These are phyloP conservation scores for Pseudozyma hubeiensis DNA, from an alignment of 1,284 basidiomycete genomes.

Conservation along the genomic window DNA sequence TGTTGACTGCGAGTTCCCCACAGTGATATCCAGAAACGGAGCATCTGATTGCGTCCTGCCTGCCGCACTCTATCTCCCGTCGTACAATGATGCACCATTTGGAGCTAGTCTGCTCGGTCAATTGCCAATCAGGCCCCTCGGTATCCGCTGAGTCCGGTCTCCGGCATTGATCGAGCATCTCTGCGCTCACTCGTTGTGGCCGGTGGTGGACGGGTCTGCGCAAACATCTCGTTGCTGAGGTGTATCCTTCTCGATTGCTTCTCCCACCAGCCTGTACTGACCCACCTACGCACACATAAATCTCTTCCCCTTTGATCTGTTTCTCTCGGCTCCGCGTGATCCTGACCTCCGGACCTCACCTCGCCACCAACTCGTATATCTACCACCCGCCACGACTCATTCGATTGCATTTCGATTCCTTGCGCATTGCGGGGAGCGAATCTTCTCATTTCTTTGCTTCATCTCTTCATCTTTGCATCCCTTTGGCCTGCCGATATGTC, in stretches of 20 bases:
- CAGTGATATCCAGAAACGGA: not conserved
- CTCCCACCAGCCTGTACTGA: conserved; percentile 8
- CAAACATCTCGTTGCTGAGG: not conserved
- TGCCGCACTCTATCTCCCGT: not conserved
- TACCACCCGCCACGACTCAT: conserved; percentile 7
- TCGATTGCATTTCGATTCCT: conserved; percentile 7
- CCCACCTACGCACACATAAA: conserved; percentile 8
- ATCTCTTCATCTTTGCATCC: not conserved
- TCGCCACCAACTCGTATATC: conserved; percentile 9
- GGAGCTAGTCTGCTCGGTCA: not conserved
- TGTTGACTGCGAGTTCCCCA: not conserved
- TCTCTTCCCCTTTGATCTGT: not conserved
- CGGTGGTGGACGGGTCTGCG: conserved; percentile 1
- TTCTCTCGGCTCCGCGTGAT: not conserved
- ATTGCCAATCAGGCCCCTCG: not conserved
- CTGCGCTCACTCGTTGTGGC: not conserved
- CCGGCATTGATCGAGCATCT: not conserved
- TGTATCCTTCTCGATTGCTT: not conserved
- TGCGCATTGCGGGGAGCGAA: conserved; percentile 6
- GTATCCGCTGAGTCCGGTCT: not conserved
- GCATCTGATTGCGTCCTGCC: not conserved
- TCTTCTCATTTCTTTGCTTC: conserved; percentile 10
- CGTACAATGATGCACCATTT: not conserved
- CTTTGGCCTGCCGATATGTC: conserved; percentile 10
- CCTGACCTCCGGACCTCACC: not conserved